A percentile compares a stretch with the other conserved stretches of the same genome.
Conservation (phyloP, 257 asterid genomes). For the Solanum peruvianum region DNA sequence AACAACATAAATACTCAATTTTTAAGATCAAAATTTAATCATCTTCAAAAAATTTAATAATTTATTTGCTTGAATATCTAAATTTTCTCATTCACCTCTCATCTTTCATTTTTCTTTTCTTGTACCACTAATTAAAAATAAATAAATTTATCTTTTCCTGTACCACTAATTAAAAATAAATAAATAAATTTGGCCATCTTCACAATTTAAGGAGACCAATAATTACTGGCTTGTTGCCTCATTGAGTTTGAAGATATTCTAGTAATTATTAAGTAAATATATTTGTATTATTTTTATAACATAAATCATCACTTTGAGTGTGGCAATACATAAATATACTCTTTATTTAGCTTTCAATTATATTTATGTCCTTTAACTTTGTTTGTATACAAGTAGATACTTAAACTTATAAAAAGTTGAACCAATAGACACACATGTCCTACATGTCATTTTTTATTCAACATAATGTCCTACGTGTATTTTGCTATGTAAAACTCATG, state of each 20-base stretch:
- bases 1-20: neutral
- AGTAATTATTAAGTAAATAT: neutral
- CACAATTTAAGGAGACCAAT: neutral
- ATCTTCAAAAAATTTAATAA: neutral
- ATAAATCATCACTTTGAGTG: neutral
- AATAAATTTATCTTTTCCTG: neutral
- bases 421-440: no score
- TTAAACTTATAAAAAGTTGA: no score
- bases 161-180: neutral
- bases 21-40: neutral
- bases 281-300: no score
- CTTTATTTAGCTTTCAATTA: fast-evolving
- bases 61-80: neutral
- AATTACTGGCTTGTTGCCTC: neutral
- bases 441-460: no score
- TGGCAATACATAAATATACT: neutral
- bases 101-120: neutral
- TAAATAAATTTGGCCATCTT: neutral
- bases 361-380: no score
- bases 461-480: no score
- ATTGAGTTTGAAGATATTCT: neutral
- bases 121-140: neutral
- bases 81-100: neutral
- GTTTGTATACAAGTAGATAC: no score
- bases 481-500: fast-evolving